Evolutionary conservation across 2,329 filamentous ascomycete species (phyloP), one percentile per base, ranked within the genome.

Genomic region (Colletotrichum sp.): DNA sequence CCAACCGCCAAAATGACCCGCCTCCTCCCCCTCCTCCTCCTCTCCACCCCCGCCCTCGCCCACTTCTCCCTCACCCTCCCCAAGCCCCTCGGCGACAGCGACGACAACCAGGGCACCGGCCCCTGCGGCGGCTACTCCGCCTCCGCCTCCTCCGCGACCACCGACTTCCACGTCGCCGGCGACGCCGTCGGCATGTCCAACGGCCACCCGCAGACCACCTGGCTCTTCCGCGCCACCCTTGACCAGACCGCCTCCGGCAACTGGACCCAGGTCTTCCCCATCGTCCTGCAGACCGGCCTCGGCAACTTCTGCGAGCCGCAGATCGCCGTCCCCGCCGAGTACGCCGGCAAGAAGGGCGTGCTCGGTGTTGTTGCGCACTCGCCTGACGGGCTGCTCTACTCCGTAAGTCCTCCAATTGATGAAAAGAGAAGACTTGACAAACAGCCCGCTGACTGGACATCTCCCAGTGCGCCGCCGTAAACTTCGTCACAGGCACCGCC

Each of bases 201-300:
- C 9, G 87, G 85, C 5, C 91, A 93, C 79, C 84, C 89, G 5
- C 85, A 90, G 80, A 84, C 85, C 78, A 90, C 85, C 71, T 92
- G 88, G 88, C 85, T 93, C 19, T 90, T 91, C 84, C 90, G 91
- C 77, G 89, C 87, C 77, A 92, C 90, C 15, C 84, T 88, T 25
- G 90, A 91, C 79, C 79, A 84, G 64, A 84, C 84, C 13, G 88
- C 86, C 59, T 79, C 81, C 60, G 83, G 84, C 25, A 88, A 88
- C 80, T 93, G 91, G 91, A 87, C 88, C 30, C 84, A 91, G 80
- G 80, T 91, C 67, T 89, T 87, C 79, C 88, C 88, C 34, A 87
- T 91, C 69, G 84, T 91, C 39, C 81, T 85, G 79, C 91, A 93
- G 82, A 89, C 82, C 71, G 90, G 90, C 19, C 83, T 89, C 3